Percentiles rank a stretch among this genome's conserved stretches.
phyloP scores from a whole-genome alignment of 2,329 filamentous ascomycete species.

The Colletotrichum spinosum region DNA sequence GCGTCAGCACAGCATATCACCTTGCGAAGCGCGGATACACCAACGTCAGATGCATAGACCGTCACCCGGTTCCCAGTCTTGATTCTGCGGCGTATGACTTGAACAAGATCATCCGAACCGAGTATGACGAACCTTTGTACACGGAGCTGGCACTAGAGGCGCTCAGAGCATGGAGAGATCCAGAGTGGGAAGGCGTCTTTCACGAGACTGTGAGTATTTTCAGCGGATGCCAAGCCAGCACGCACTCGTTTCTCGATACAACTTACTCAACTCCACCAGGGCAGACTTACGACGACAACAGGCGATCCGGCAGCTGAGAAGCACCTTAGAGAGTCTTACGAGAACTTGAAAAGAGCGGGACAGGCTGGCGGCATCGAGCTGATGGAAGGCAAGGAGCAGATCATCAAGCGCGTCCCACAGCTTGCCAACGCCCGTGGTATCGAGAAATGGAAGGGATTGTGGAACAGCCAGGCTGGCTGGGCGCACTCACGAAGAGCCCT shows the following conservation, averaged over 20 bases:
- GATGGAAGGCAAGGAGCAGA: constrained; percentile 26
- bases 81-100: constrained; percentile 38
- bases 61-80: constrained; percentile 26
- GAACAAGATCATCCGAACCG: constrained; percentile 34
- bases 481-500: constrained; percentile 17
- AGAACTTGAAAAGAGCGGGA: constrained; percentile 21
- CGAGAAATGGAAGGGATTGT: constrained; percentile 31
- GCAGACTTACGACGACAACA: constrained; percentile 33
- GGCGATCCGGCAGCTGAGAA: constrained; percentile 24
- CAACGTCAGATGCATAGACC: constrained; percentile 36
- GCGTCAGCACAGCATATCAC: constrained; percentile 32
- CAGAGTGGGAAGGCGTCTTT: constrained; percentile 33
- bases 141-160: constrained; percentile 21
- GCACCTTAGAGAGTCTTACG: constrained; percentile 34
- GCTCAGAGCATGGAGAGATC: constrained; percentile 33
- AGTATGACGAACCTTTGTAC: constrained; percentile 33
- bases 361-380: constrained; percentile 21
- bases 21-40: constrained; percentile 38
- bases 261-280: constrained; percentile 3
- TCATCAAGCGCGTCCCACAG: constrained; percentile 25
- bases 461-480: constrained; percentile 35
- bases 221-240: not conserved
- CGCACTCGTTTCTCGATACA: not conserved
- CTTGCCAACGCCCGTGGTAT: constrained; percentile 22
- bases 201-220: constrained; percentile 33